phyloP scores from a whole-genome alignment of 2,329 filamentous ascomycete genomes.

The Cryoendolithus antarcticus region DNA sequence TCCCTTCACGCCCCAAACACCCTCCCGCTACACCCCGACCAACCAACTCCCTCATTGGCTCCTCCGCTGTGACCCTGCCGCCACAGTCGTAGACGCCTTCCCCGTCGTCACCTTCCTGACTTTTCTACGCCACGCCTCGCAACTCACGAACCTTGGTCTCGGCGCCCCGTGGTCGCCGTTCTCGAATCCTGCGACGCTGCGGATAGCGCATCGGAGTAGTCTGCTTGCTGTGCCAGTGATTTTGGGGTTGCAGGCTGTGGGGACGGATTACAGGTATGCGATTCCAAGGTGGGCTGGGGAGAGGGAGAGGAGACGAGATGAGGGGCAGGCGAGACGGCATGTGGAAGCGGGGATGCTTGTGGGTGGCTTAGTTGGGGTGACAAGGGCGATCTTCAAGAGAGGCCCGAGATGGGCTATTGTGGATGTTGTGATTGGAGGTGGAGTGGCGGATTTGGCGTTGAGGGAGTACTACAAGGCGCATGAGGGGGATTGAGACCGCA shows the following conservation, averaged over 20 bases:
- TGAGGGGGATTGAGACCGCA: conserved; percentile 2
- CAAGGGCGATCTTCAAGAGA: conserved; percentile 12
- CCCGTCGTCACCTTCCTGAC: conserved; percentile 17
- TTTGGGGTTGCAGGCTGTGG: conserved; percentile 13
- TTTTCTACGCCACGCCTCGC: conserved; percentile 9
- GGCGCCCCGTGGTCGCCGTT: conserved; percentile 17
- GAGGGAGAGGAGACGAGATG: conserved; percentile 18
- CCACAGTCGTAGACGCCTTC: conserved; percentile 17
- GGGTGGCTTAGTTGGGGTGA: conserved; percentile 13
- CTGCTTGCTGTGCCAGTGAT: conserved; percentile 12
- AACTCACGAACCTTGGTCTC: conserved; percentile 17
- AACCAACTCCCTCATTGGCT: conserved; percentile 12
- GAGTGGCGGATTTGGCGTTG: conserved; percentile 19
- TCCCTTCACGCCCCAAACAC: conserved; percentile 2
- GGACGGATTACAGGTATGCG: conserved; percentile 16
- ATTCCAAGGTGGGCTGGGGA: conserved; percentile 21
- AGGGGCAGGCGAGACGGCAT: conserved; percentile 19
- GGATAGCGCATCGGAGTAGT: conserved; percentile 15
- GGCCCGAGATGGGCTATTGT: conserved; percentile 17
- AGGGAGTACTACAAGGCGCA: conserved; percentile 23
- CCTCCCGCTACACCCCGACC: conserved; percentile 1
- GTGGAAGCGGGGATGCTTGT: conserved; percentile 18
- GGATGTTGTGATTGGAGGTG: conserved; percentile 19
- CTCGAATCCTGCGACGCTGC: conserved; percentile 17
- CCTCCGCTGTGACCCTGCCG: conserved; percentile 16